Conservation (phyloP, 2,329 filamentous ascomycete species). For the Cytospora piceae region DNA sequence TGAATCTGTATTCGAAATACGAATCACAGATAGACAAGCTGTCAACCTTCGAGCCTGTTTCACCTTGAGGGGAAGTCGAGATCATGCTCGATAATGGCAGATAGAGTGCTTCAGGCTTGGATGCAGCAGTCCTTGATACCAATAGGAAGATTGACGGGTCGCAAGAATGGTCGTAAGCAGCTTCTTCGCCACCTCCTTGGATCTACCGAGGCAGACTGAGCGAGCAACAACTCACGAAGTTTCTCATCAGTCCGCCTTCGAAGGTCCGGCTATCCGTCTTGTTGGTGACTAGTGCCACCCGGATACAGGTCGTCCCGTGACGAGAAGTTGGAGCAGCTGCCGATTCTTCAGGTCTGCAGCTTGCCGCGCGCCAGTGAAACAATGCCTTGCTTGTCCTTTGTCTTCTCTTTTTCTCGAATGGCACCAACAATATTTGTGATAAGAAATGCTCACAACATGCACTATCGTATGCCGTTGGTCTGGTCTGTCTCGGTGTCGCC, state of each 20-base stretch:
- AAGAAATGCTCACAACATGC: background rate
- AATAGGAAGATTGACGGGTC: background rate
- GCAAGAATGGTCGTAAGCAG: background rate
- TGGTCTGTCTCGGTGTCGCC: background rate
- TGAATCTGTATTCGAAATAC: conserved; percentile 8
- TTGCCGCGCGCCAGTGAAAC: conserved; percentile 25
- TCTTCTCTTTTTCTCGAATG: conserved; percentile 3
- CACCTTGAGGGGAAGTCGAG: conserved; percentile 20
- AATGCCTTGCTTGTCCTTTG: conserved; percentile 19
- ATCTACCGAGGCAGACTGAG: conserved; percentile 1
- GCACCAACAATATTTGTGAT: conserved; percentile 3
- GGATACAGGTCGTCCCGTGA: conserved; percentile 12
- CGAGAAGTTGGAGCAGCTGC: conserved; percentile 19
- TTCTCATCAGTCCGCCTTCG: conserved; percentile 8
- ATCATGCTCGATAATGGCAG: conserved; percentile 17
- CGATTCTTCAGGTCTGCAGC: conserved; percentile 12
- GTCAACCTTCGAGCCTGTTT: conserved; percentile 21
- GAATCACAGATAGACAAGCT: conserved; percentile 13
- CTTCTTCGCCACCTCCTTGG: background rate
- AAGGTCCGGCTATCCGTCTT: conserved; percentile 12
- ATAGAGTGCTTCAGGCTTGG: conserved; percentile 22
- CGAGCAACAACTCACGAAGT: background rate
- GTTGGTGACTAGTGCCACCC: conserved; percentile 14
- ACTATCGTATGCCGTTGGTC: conserved; percentile 14
- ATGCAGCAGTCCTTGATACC: conserved; percentile 9